Percentiles rank a stretch among this genome's conserved stretches.
Conservation (phyloP, 2,329 filamentous ascomycete species). For the Scedosporium dehoogii region DNA sequence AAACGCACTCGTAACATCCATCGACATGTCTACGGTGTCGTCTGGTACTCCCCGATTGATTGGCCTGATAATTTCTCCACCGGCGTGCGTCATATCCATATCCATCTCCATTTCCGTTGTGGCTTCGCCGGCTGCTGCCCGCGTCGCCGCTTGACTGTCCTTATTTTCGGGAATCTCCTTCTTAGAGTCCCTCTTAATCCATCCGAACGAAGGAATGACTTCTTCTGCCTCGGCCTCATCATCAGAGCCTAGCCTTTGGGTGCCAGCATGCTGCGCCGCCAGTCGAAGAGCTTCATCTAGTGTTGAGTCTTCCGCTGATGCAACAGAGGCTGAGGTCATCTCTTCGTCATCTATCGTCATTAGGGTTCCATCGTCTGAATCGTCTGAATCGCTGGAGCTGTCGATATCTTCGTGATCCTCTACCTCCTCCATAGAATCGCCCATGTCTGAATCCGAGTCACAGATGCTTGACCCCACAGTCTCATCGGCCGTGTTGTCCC, state of each 20-base stretch:
- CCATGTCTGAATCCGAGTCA: conserved; percentile 55
- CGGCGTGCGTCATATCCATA: conserved; percentile 46
- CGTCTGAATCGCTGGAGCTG: conserved; percentile 39
- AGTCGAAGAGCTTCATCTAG: conserved; percentile 70
- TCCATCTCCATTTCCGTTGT: conserved; percentile 31
- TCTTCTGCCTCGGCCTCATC: conserved; percentile 42
- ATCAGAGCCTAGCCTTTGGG: conserved; percentile 50
- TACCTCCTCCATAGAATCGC: conserved; percentile 38
- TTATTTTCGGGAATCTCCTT: background rate
- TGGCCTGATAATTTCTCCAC: conserved; percentile 42
- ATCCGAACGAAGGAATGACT: conserved; percentile 66
- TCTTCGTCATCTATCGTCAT: conserved; percentile 78
- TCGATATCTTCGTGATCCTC: conserved; percentile 33
- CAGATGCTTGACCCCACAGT: conserved; percentile 70
- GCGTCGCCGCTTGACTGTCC: conserved; percentile 20
- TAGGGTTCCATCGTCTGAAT: conserved; percentile 67
- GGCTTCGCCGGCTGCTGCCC: conserved; percentile 29
- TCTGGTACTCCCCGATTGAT: conserved; percentile 13
- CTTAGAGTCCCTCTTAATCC: conserved; percentile 45
- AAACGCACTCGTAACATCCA: conserved; percentile 83
- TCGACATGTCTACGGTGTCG: conserved; percentile 65
- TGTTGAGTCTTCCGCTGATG: conserved; percentile 50
- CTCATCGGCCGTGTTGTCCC: conserved; percentile 55
- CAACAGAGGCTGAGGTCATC: conserved; percentile 57
- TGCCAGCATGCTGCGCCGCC: conserved; percentile 67